phyloP scores from a whole-genome alignment of 345 rosid species.

The Salix koriyanagi region DNA sequence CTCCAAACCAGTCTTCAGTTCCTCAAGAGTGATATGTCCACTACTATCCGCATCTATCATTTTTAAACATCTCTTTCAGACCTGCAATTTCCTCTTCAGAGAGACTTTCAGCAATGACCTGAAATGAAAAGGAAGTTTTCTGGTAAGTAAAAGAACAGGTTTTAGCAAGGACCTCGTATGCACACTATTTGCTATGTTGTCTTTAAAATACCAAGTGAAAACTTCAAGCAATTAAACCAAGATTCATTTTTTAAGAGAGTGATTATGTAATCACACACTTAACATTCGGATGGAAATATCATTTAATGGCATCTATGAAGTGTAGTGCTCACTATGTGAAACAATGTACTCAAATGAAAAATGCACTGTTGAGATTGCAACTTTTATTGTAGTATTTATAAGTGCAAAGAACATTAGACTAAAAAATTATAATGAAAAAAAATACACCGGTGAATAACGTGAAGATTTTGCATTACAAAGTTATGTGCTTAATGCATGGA shows the following conservation, averaged over 20 bases:
- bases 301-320: background rate
- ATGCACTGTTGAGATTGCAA: background rate
- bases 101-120: constrained; percentile 88
- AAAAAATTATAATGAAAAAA: background rate
- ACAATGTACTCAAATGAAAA: background rate
- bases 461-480: background rate
- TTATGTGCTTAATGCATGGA: background rate
- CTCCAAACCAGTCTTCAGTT: constrained; percentile 72
- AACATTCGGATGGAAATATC: background rate
- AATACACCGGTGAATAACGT: background rate
- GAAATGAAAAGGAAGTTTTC: background rate
- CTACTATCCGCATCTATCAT: constrained; percentile 89
- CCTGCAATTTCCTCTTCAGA: constrained; percentile 94
- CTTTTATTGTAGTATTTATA: background rate
- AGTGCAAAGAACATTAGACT: background rate
- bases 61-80: constrained; percentile 81
- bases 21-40: constrained; percentile 84
- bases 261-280: background rate
- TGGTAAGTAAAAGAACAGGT: background rate
- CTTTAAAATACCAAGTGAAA: background rate
- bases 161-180: background rate
- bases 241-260: background rate
- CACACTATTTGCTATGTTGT: background rate
- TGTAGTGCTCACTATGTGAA: background rate
- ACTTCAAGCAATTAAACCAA: background rate